Evolutionary conservation across 2,329 filamentous ascomycete genomes (phyloP).

Genomic region (Hyphodiscus sp.): DNA sequence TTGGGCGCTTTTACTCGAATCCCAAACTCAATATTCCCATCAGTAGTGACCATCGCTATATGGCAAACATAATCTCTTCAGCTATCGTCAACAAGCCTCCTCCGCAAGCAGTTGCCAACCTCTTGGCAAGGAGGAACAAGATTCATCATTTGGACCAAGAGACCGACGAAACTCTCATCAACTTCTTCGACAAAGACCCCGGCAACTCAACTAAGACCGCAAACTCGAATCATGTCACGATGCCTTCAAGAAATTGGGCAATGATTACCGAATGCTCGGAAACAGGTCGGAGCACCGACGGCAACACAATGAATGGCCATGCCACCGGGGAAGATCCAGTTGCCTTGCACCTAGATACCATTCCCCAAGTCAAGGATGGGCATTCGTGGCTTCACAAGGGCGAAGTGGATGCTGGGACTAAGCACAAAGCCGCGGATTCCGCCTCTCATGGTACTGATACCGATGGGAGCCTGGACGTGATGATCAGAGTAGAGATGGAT

Average conservation of each 20-base stretch:
- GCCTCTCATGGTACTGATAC: constrained; percentile 47
- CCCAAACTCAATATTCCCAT: constrained; percentile 69
- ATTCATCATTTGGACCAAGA: constrained; percentile 61
- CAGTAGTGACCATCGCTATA: constrained; percentile 84
- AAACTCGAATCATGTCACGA: constrained; percentile 75
- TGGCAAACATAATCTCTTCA: constrained; percentile 89
- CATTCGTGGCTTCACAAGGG: constrained; percentile 68
- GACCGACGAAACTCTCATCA: constrained; percentile 89
- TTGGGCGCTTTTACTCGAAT: constrained; percentile 93
- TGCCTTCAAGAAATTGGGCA: constrained; percentile 90
- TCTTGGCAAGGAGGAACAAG: constrained; percentile 85
- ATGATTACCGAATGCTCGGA: constrained; percentile 78
- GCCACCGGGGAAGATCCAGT: not conserved
- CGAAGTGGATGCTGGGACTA: constrained; percentile 71
- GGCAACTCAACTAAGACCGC: constrained; percentile 69
- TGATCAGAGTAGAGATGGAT: constrained; percentile 80
- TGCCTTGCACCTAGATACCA: constrained; percentile 9
- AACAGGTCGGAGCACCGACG: constrained; percentile 35
- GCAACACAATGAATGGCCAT: constrained; percentile 7
- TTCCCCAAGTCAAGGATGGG: constrained; percentile 50
- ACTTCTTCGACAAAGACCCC: constrained; percentile 87
- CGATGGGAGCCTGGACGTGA: constrained; percentile 68
- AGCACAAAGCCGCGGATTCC: constrained; percentile 61
- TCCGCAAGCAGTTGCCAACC: constrained; percentile 79
- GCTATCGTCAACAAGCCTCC: constrained; percentile 95